Conservation (phyloP, 164 flowering plant species). For the Amborella trichopoda region DNA sequence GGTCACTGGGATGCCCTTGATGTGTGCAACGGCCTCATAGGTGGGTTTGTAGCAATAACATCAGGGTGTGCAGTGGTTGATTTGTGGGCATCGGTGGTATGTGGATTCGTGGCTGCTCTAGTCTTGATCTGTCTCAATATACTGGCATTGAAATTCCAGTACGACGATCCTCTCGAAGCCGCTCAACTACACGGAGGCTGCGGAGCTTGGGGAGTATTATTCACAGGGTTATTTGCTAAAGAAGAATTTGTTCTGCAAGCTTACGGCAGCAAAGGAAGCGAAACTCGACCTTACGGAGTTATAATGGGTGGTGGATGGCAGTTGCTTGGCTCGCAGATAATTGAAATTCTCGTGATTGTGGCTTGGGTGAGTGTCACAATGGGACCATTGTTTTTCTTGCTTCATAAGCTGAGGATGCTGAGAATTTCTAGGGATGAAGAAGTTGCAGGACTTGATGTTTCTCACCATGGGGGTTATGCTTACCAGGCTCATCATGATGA, state of each 20-base stretch:
- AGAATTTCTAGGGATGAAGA: conserved; percentile 52
- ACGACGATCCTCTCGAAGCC: conserved; percentile 68
- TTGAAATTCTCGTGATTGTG: conserved; percentile 36
- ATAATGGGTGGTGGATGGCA: conserved; percentile 74
- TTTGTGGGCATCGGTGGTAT: conserved; percentile 67
- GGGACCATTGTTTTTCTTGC: conserved; percentile 53
- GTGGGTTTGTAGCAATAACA: conserved; percentile 52
- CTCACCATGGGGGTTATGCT: conserved; percentile 71
- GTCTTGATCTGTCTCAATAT: conserved; percentile 53
- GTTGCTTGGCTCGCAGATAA: conserved; percentile 42
- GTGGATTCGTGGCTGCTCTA: conserved; percentile 50
- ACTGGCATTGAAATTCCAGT: conserved; percentile 30
- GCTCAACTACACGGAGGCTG: conserved; percentile 72
- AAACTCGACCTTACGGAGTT: conserved; percentile 42
- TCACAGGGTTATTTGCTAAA: conserved; percentile 58
- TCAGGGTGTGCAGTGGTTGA: conserved; percentile 65
- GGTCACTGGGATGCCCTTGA: conserved; percentile 64
- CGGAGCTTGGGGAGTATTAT: conserved; percentile 66
- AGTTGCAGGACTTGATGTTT: conserved; percentile 57
- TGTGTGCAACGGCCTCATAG: conserved; percentile 51
- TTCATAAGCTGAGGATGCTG: conserved; percentile 34
- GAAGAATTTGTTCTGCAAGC: conserved; percentile 37
- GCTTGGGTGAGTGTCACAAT: conserved; percentile 70
- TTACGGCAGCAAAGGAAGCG: conserved; percentile 24
- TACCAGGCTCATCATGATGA: conserved; percentile 28